These are phyloP conservation scores for Backusella mclennaniae DNA, from an alignment of 192 early-diverging fungal species.

Conservation along the genomic window DNA sequence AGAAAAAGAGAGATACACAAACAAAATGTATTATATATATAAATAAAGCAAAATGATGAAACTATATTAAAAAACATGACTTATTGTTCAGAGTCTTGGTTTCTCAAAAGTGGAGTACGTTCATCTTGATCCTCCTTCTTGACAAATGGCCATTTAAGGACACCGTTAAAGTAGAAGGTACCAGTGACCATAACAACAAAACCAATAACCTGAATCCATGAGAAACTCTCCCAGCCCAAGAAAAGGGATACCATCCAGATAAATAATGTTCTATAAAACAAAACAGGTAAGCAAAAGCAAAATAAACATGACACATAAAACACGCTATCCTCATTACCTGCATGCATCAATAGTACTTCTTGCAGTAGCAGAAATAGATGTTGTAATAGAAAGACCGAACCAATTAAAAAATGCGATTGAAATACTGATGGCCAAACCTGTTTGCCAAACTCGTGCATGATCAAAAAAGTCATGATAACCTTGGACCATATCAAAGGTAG, in stretches of 20 bases:
- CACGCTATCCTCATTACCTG: conserved; percentile 42
- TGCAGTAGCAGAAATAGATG: conserved; percentile 82
- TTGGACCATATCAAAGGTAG: conserved; percentile 77
- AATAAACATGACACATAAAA: not conserved
- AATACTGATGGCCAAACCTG: conserved; percentile 79
- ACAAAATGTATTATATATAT: conserved; percentile 6
- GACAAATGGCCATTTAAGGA: conserved; percentile 46
- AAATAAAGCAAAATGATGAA: not conserved
- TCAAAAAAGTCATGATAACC: conserved; percentile 72
- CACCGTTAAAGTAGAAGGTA: conserved; percentile 91
- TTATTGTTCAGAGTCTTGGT: conserved; percentile 1
- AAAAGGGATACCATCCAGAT: conserved; percentile 90
- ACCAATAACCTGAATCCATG: conserved; percentile 90
- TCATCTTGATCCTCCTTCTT: not conserved
- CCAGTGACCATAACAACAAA: conserved; percentile 71
- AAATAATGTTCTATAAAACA: conserved; percentile 67
- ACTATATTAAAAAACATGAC: not conserved
- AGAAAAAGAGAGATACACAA: not conserved
- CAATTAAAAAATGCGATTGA: conserved; percentile 97
- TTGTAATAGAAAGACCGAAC: conserved; percentile 91
- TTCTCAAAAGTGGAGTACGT: conserved; percentile 13
- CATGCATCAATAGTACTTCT: conserved; percentile 96
- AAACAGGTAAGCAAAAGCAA: not conserved
- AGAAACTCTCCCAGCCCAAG: conserved; percentile 96
- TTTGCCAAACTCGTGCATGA: conserved; percentile 63